Conservation (phyloP, 805 yeast species). For the Barnettozyma sucrosica region DNA sequence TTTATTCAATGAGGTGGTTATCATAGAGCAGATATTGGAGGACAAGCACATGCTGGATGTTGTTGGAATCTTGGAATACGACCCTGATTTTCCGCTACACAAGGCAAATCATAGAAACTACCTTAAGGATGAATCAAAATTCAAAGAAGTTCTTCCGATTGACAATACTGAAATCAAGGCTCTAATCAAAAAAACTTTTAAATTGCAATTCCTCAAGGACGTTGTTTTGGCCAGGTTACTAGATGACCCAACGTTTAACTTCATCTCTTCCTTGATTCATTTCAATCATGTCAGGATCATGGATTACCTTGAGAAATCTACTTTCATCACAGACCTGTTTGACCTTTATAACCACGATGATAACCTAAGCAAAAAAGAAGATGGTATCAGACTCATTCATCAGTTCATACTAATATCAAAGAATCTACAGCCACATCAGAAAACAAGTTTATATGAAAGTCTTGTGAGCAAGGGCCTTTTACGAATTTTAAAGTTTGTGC, state of each 20-base stretch:
- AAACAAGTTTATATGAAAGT: conserved; percentile 56
- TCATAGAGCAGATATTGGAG: conserved; percentile 51
- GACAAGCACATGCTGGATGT: conserved; percentile 51
- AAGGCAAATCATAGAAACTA: conserved; percentile 78
- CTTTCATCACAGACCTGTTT: conserved; percentile 56
- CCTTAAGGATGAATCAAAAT: conserved; percentile 48
- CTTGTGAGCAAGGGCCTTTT: conserved; percentile 67
- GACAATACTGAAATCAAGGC: conserved; percentile 41
- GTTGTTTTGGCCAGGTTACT: conserved; percentile 76
- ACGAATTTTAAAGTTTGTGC: conserved; percentile 64
- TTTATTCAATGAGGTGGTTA: conserved; percentile 61
- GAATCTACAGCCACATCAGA: conserved; percentile 50
- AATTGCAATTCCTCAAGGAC: conserved; percentile 77
- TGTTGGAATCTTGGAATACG: conserved; percentile 82
- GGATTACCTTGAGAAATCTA: conserved; percentile 44
- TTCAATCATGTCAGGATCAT: conserved; percentile 64
- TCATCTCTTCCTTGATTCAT: conserved; percentile 62
- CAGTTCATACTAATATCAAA: conserved; percentile 77
- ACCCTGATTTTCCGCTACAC: conserved; percentile 74
- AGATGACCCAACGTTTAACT: conserved; percentile 72
- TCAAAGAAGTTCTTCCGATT: conserved; percentile 69
- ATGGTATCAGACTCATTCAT: conserved; percentile 73
- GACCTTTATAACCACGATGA: conserved; percentile 38
- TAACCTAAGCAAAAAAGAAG: conserved; percentile 29
- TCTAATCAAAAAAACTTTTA: conserved; percentile 67